Conservation (phyloP, 2,329 filamentous ascomycete species). For the Fonsecaea erecta region DNA sequence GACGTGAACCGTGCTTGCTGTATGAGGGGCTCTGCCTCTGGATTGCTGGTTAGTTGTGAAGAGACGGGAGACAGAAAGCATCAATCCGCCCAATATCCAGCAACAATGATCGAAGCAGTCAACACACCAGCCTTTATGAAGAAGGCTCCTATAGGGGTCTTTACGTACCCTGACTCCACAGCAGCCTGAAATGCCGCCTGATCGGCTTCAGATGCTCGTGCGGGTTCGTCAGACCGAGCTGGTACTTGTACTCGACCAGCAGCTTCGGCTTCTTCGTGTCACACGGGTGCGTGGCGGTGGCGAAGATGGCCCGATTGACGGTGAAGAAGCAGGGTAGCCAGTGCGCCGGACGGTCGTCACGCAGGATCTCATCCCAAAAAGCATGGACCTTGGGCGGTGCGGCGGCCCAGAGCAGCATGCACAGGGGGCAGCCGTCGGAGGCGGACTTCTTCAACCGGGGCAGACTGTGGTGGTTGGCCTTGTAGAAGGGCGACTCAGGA, state of each 20-base stretch:
- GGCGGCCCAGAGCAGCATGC: slow-evolving; percentile 1
- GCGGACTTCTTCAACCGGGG: slow-evolving; percentile 3
- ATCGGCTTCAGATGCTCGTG: slow-evolving; percentile 3
- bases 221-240: background rate
- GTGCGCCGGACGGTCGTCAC: slow-evolving; percentile 3
- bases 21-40: background rate
- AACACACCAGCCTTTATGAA: background rate
- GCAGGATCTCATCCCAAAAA: slow-evolving; percentile 6
- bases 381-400: slow-evolving; percentile 2
- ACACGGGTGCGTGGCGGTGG: background rate
- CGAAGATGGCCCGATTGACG: slow-evolving; percentile 5
- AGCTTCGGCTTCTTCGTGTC: background rate
- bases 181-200: slow-evolving; percentile 4
- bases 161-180: background rate
- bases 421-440: background rate
- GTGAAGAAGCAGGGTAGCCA: slow-evolving; percentile 5
- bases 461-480: slow-evolving; percentile 6
- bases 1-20: background rate
- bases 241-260: slow-evolving; percentile 10
- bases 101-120: background rate
- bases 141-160: background rate
- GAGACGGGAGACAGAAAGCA: background rate
- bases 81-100: background rate
- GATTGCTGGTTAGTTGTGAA: background rate
- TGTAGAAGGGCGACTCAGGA: slow-evolving; percentile 10